Evolutionary conservation across 139 green algal species (phyloP).

Genomic region (Coelastrella sp.): DNA sequence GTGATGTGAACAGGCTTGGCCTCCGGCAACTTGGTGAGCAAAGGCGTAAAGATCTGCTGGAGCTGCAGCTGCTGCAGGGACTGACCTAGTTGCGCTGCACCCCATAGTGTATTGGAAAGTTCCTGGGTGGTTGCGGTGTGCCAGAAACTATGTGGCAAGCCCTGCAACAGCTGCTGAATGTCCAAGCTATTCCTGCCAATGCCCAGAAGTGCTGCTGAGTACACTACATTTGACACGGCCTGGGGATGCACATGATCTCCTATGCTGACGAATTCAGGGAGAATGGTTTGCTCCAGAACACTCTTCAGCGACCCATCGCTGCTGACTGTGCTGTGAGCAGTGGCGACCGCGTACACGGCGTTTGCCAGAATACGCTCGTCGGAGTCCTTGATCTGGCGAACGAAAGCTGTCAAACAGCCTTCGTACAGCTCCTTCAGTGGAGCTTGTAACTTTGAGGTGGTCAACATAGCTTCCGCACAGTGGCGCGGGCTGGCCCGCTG

Average conservation of each 20-base stretch:
- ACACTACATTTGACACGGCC: background rate
- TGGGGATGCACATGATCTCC: background rate
- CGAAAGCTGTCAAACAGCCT: constrained; percentile 5
- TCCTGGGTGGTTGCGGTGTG: background rate
- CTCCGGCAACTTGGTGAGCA: background rate
- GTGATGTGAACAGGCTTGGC: constrained; percentile 12
- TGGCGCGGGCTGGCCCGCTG: constrained; percentile 7
- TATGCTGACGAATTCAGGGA: background rate
- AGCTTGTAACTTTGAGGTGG: background rate
- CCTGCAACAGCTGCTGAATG: background rate
- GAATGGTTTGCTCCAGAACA: background rate
- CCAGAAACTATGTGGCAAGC: background rate
- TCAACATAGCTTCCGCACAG: constrained; percentile 23
- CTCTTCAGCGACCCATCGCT: background rate
- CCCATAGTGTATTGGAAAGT: constrained; percentile 36
- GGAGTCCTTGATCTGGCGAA: background rate
- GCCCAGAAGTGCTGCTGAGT: constrained; percentile 5
- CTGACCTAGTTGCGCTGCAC: background rate
- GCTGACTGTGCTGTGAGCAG: background rate
- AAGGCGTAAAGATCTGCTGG: background rate
- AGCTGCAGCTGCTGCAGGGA: background rate
- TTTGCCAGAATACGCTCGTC: background rate
- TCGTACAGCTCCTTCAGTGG: background rate
- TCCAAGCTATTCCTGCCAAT: background rate
- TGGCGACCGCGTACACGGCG: background rate